These are phyloP conservation scores for Diaporthe helianthi DNA, from an alignment of 2,329 filamentous ascomycete species.

Conservation along the genomic window DNA sequence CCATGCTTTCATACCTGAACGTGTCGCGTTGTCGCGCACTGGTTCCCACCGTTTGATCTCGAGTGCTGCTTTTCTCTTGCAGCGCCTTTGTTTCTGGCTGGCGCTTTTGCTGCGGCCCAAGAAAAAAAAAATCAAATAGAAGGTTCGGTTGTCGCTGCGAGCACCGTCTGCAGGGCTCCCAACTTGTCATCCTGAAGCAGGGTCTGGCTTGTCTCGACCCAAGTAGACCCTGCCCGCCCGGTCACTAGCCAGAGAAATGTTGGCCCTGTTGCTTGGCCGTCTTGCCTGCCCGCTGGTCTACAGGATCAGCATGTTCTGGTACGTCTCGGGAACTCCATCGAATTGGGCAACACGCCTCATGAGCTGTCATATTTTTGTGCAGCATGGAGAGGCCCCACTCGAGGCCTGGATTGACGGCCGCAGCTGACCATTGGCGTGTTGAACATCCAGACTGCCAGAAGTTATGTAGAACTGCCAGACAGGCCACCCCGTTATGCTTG, in stretches of 20 bases:
- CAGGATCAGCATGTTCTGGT: slow-evolving; percentile 1
- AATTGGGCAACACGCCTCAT: slow-evolving; percentile 21
- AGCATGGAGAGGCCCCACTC: not conserved
- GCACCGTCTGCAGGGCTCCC: not conserved
- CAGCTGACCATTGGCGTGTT: slow-evolving; percentile 10
- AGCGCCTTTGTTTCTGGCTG: not conserved
- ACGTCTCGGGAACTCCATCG: slow-evolving; percentile 11
- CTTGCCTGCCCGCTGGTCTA: slow-evolving; percentile 11
- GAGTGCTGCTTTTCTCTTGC: not conserved
- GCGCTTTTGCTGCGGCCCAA: not conserved
- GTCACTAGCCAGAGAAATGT: slow-evolving; percentile 2
- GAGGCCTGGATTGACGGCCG: not conserved
- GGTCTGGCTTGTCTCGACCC: slow-evolving; percentile 26
- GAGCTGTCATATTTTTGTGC: slow-evolving; percentile 2
- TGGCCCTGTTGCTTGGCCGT: slow-evolving; percentile 7
- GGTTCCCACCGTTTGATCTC: not conserved
- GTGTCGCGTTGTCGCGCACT: slow-evolving; percentile 1
- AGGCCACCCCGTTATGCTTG: slow-evolving; percentile 17
- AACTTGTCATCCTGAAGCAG: not conserved
- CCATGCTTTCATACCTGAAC: slow-evolving; percentile 7
- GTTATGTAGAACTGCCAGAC: too few relatives aligned
- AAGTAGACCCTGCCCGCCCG: not conserved
- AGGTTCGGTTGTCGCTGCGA: not conserved
- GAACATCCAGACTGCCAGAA: slow-evolving; percentile 3
- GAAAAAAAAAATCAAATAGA: not conserved